Evolutionary conservation across 2,329 filamentous ascomycete genomes (phyloP).

Genomic region (Ascochyta lentis): DNA sequence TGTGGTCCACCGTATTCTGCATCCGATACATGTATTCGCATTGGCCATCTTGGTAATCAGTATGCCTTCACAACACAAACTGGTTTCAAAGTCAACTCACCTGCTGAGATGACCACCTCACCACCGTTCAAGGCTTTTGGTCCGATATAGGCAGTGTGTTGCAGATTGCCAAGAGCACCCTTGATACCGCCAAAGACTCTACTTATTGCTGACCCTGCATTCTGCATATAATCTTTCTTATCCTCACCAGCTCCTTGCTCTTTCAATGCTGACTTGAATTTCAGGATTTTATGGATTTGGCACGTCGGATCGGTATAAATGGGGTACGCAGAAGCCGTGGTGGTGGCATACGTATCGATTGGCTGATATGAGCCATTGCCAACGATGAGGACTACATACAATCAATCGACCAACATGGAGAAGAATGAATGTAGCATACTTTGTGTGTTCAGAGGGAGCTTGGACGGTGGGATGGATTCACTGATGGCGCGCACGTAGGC

Average conservation of each 20-base stretch:
- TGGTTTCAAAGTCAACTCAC: conserved; percentile 8
- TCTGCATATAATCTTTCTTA: conserved; percentile 32
- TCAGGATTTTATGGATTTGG: conserved; percentile 27
- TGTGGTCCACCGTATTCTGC: conserved; percentile 38
- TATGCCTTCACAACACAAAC: neutral
- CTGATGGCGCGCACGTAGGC: conserved; percentile 30
- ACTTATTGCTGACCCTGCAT: conserved; percentile 21
- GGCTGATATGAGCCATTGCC: conserved; percentile 35
- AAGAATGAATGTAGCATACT: conserved; percentile 10
- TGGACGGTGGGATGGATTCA: conserved; percentile 26
- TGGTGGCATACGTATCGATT: conserved; percentile 26
- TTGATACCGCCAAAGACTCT: conserved; percentile 29
- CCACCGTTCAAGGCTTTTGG: conserved; percentile 35
- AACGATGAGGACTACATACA: conserved; percentile 25
- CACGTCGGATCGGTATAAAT: conserved; percentile 34
- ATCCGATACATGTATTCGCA: conserved; percentile 36
- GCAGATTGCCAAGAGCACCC: conserved; percentile 23
- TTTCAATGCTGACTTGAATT: conserved; percentile 28
- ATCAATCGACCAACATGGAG: neutral
- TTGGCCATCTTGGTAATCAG: conserved; percentile 17
- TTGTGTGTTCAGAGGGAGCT: conserved; percentile 26
- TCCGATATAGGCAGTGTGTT: conserved; percentile 28
- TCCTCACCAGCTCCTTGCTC: conserved; percentile 20
- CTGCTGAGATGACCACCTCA: conserved; percentile 27
- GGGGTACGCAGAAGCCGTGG: conserved; percentile 26